phyloP scores from a whole-genome alignment of 1,284 basidiomycete species.

The Cutaneotrichosporon spelunceum region DNA sequence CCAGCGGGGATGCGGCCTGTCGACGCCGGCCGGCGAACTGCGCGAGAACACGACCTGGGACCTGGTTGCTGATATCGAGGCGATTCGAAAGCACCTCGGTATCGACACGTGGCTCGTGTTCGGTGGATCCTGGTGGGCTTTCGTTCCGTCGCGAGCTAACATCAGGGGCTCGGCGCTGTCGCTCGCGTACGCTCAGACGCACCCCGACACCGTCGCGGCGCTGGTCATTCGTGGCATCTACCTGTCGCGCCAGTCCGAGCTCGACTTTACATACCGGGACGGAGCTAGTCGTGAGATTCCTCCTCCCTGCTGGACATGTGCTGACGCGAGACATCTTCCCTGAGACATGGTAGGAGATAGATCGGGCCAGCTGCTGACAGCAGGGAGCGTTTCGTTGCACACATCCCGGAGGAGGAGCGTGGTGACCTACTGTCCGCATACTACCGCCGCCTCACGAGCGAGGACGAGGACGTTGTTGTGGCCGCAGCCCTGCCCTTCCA shows the following conservation, averaged over 20 bases:
- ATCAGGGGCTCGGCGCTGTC: conserved; percentile 73
- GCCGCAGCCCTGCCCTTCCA: conserved; percentile 68
- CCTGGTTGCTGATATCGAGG: conserved; percentile 85
- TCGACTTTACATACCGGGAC: conserved; percentile 86
- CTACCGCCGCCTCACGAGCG: conserved; percentile 72
- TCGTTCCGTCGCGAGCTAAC: neutral
- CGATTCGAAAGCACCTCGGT: conserved; percentile 66
- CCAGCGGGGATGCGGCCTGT: conserved; percentile 82
- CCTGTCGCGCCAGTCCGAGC: conserved; percentile 76
- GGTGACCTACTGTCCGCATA: conserved; percentile 72
- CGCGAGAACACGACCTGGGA: conserved; percentile 94
- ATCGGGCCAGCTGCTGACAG: neutral
- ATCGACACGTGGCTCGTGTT: conserved; percentile 87
- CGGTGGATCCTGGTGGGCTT: conserved; percentile 77
- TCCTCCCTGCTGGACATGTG: too few species aligned
- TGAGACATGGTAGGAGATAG: conserved; percentile 60
- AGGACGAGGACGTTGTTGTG: conserved; percentile 58
- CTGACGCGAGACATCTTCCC: conserved; percentile 63
- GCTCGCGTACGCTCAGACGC: conserved; percentile 78
- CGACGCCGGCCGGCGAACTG: conserved; percentile 70
- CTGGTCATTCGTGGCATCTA: conserved; percentile 90
- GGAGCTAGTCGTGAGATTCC: conserved; percentile 40
- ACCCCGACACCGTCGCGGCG: conserved; percentile 74
- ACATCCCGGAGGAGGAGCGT: conserved; percentile 74
- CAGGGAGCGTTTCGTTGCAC: conserved; percentile 69